Conservation (phyloP, 2,329 filamentous ascomycete species). For the Mycosphaerella arachidis region DNA sequence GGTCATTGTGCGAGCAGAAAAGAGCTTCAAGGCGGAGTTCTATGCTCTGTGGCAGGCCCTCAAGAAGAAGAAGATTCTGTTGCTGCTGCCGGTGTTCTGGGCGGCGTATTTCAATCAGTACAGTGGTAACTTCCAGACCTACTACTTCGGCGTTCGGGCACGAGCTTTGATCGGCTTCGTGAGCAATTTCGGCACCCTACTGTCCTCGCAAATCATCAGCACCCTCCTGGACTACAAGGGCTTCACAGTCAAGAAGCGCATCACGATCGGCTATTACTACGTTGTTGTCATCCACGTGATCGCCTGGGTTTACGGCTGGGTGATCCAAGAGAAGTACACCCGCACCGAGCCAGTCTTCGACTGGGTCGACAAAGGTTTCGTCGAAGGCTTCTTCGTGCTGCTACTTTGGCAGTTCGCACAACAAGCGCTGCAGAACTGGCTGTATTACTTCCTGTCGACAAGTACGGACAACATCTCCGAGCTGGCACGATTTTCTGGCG, state of each 20-base stretch:
- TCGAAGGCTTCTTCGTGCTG: constrained; percentile 47
- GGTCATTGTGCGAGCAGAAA: constrained; percentile 36
- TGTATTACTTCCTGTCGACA: constrained; percentile 53
- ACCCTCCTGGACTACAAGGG: constrained; percentile 43
- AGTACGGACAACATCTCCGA: constrained; percentile 56
- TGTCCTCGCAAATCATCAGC: constrained; percentile 46
- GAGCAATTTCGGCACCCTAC: constrained; percentile 39
- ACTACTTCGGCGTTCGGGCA: constrained; percentile 46
- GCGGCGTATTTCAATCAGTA: constrained; percentile 46
- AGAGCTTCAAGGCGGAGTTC: constrained; percentile 40
- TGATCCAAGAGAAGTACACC: constrained; percentile 46
- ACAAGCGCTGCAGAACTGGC: constrained; percentile 53
- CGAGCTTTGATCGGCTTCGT: constrained; percentile 48
- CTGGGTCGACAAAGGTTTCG: constrained; percentile 43
- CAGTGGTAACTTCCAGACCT: constrained; percentile 48
- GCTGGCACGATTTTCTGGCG: constrained; percentile 41
- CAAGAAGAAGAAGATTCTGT: constrained; percentile 31
- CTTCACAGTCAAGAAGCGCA: constrained; percentile 41
- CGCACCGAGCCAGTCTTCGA: constrained; percentile 42
- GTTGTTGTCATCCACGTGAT: constrained; percentile 42
- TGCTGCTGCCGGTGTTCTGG: constrained; percentile 44
- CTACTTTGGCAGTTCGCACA: constrained; percentile 49
- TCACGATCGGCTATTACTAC: constrained; percentile 38
- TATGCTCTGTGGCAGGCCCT: constrained; percentile 34
- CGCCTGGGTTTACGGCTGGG: constrained; percentile 47